These are phyloP conservation scores for Cryphonectria naterciae DNA, from an alignment of 2,329 filamentous ascomycete species.

Conservation along the genomic window DNA sequence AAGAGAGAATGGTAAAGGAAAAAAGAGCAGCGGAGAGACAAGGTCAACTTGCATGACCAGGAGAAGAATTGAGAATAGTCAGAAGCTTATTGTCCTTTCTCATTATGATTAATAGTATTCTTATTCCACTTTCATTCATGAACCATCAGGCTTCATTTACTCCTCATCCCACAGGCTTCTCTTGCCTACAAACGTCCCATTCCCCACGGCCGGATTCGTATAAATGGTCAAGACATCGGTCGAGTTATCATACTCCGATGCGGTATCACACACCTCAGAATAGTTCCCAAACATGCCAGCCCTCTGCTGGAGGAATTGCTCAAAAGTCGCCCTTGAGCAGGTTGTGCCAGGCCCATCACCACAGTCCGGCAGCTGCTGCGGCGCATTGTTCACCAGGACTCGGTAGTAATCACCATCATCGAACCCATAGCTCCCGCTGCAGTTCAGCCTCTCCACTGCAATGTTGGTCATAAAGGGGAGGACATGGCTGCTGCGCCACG, in stretches of 20 bases:
- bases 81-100: not conserved
- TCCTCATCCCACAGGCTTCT: conserved; percentile 29
- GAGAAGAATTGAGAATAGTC: not conserved
- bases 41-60: conserved; percentile 30
- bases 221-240: conserved; percentile 43
- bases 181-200: conserved; percentile 37
- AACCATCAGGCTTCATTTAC: not conserved
- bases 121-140: not conserved
- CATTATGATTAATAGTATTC: not conserved
- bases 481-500: conserved; percentile 66
- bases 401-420: conserved; percentile 55
- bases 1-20: not conserved
- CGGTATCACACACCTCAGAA: conserved; percentile 44
- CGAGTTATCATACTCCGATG: conserved; percentile 38
- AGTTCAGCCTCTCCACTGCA: conserved; percentile 67
- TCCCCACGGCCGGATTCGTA: conserved; percentile 33
- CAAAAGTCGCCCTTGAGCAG: conserved; percentile 46
- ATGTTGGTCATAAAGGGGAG: conserved; percentile 70
- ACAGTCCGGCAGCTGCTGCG: conserved; percentile 47
- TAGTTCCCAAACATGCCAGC: conserved; percentile 45
- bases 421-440: conserved; percentile 59
- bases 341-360: conserved; percentile 48
- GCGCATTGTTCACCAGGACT: conserved; percentile 49
- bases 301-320: conserved; percentile 44
- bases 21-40: too few relatives aligned